phyloP scores from a whole-genome alignment of 371 early-diverging fungal genomes.

The Quaeritorhiza haematococci region DNA sequence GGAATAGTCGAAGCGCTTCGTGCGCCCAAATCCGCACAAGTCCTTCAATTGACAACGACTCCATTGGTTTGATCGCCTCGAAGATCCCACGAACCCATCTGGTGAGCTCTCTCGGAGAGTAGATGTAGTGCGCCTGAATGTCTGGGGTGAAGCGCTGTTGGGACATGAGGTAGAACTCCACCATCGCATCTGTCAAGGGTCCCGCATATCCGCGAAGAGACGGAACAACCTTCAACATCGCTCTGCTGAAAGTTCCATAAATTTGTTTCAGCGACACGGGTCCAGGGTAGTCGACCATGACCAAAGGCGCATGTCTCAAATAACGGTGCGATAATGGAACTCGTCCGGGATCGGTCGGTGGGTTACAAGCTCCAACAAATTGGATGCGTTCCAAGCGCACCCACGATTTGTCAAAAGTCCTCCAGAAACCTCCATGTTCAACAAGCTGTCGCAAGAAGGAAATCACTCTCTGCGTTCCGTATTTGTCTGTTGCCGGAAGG shows the following conservation, averaged over 20 bases:
- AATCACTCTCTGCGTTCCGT: slow-evolving; percentile 95
- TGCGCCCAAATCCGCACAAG: slow-evolving; percentile 96
- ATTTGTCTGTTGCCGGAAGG: slow-evolving; percentile 91
- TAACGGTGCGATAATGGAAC: slow-evolving; percentile 92
- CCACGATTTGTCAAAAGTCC: slow-evolving; percentile 86
- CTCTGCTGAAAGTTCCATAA: slow-evolving; percentile 88
- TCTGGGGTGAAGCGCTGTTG: slow-evolving; percentile 92
- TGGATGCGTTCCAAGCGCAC: slow-evolving; percentile 92
- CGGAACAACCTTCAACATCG: slow-evolving; percentile 93
- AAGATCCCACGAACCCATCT: slow-evolving; percentile 97
- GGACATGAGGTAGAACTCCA: slow-evolving; percentile 86
- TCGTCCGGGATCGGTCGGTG: slow-evolving; percentile 98
- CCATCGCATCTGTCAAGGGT: slow-evolving; percentile 93
- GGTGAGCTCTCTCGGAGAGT: slow-evolving; percentile 97
- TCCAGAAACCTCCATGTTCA: slow-evolving; percentile 95
- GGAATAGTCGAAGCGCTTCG: slow-evolving; percentile 95
- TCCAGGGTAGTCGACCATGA: slow-evolving; percentile 98
- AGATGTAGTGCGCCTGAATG: slow-evolving; percentile 97
- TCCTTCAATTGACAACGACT: slow-evolving; percentile 76
- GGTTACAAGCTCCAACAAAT: slow-evolving; percentile 99
- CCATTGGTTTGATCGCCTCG: slow-evolving; percentile 86
- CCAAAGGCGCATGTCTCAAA: slow-evolving; percentile 92
- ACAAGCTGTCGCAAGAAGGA: slow-evolving; percentile 93
- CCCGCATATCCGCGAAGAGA: slow-evolving; percentile 87
- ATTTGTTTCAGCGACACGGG: slow-evolving; percentile 89